Conservation (phyloP, 768 basidiomycete genomes). For the Amanita muscaria region DNA sequence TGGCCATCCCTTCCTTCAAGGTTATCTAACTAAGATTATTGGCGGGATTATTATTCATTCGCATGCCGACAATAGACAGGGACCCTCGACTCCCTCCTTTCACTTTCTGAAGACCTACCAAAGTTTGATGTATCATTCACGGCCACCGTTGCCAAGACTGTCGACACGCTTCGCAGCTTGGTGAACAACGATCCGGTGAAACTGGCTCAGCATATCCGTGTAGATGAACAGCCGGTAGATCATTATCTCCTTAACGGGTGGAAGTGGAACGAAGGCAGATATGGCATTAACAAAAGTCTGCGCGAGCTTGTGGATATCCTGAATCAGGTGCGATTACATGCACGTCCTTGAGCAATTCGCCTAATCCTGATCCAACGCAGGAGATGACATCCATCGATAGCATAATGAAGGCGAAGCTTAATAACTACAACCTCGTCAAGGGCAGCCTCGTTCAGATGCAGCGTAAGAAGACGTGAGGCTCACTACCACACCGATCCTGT, state of each 20-base stretch:
- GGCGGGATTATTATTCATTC: conserved; percentile 10
- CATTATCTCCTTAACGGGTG: conserved; percentile 73
- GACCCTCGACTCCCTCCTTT: conserved; percentile 82
- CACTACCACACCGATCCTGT: neutral
- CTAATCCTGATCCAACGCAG: conserved; percentile 30
- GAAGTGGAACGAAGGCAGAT: conserved; percentile 93
- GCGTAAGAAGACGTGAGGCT: conserved; percentile 78
- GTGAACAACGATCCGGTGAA: conserved; percentile 80
- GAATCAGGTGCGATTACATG: conserved; percentile 53
- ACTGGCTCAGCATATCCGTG: conserved; percentile 63
- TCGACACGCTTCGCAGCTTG: conserved; percentile 88
- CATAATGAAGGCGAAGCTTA: conserved; percentile 85
- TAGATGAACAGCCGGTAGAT: conserved; percentile 75
- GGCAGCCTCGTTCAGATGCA: conserved; percentile 88
- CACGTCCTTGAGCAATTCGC: conserved; percentile 1
- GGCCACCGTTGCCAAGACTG: conserved; percentile 78
- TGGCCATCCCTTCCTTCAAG: conserved; percentile 86
- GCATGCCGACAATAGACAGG: conserved; percentile 56
- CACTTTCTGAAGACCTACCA: conserved; percentile 85
- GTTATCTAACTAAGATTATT: conserved; percentile 31
- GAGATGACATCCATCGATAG: conserved; percentile 94
- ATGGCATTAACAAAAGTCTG: conserved; percentile 74
- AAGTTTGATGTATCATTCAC: conserved; percentile 90
- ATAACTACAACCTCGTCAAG: conserved; percentile 89
- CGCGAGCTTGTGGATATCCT: conserved; percentile 80